phyloP scores from a whole-genome alignment of 148 eudicot species.

The Limonium bicolor region DNA sequence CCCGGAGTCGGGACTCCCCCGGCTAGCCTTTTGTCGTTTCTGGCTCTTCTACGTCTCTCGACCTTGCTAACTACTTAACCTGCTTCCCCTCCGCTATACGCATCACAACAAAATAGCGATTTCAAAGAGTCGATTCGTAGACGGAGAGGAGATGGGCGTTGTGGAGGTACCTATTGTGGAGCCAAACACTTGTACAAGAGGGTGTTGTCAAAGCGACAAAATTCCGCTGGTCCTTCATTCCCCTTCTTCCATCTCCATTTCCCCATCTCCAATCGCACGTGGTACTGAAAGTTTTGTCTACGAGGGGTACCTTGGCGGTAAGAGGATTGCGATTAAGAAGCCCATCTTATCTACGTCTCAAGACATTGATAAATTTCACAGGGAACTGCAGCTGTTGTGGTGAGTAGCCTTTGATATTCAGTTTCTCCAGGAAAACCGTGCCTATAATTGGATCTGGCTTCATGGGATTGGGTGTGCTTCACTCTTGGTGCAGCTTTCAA shows the following conservation, averaged over 20 bases:
- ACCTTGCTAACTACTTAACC: too few relatives aligned
- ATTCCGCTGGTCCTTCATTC: slow-evolving; percentile 81
- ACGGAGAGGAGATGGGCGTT: slow-evolving; percentile 25
- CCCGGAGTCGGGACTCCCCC: too few relatives aligned
- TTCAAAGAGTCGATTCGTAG: too few relatives aligned
- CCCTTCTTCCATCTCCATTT: slow-evolving; percentile 46
- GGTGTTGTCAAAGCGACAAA: slow-evolving; percentile 69
- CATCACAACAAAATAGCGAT: too few relatives aligned
- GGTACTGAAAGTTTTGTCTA: slow-evolving; percentile 94
- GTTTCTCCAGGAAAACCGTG: too few relatives aligned
- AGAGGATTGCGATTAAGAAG: slow-evolving; percentile 68
- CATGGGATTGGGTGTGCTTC: too few relatives aligned
- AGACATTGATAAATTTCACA: slow-evolving; percentile 73
- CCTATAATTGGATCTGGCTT: too few relatives aligned
- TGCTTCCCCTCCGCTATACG: too few relatives aligned
- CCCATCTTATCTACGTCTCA: slow-evolving; percentile 83
- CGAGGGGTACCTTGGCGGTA: slow-evolving; percentile 60
- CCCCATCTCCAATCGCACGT: slow-evolving; percentile 50
- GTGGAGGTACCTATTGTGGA: slow-evolving; percentile 27
- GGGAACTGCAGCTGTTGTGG: slow-evolving; percentile 79
- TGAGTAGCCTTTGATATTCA: slow-evolving; percentile 2
- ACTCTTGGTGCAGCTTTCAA: too few relatives aligned
- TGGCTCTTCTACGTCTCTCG: too few relatives aligned
- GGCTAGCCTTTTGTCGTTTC: too few relatives aligned
- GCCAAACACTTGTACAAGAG: slow-evolving; percentile 79